Conservation (phyloP, 768 basidiomycete genomes). For the Lactifluus pinguis region DNA sequence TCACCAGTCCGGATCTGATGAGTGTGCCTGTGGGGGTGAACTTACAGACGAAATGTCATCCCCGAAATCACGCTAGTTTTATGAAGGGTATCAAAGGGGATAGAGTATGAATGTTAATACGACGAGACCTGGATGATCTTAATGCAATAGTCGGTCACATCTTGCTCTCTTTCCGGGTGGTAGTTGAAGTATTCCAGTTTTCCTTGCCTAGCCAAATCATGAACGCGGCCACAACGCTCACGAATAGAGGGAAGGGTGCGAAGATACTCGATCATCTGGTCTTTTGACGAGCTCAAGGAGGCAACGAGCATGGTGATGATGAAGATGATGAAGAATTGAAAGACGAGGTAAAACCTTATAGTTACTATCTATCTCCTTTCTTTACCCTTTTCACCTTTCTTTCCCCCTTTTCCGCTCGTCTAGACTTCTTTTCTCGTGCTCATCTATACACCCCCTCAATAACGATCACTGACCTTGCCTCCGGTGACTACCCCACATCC, state of each 20-base stretch:
- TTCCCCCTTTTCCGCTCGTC: neutral
- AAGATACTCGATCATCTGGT: slow-evolving; percentile 55
- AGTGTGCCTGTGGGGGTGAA: slow-evolving; percentile 1
- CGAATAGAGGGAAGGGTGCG: slow-evolving; percentile 86
- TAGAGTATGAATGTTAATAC: neutral
- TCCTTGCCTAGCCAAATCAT: slow-evolving; percentile 63
- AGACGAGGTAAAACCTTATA: slow-evolving; percentile 16
- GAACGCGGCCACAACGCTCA: slow-evolving; percentile 71
- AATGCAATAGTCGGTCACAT: slow-evolving; percentile 66
- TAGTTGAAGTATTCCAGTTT: slow-evolving; percentile 83
- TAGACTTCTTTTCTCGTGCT: neutral
- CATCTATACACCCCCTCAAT: neutral
- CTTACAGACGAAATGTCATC: slow-evolving; percentile 54
- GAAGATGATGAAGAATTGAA: neutral
- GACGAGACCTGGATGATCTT: slow-evolving; percentile 64
- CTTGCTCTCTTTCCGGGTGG: slow-evolving; percentile 62
- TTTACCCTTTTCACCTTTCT: too few species aligned
- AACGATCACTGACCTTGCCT: neutral
- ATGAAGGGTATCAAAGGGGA: neutral
- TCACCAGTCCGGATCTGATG: neutral
- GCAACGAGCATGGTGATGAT: slow-evolving; percentile 17
- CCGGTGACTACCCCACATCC: neutral
- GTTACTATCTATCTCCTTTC: neutral
- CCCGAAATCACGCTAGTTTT: slow-evolving; percentile 67
- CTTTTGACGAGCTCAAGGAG: slow-evolving; percentile 1